Conservation (phyloP, 106 monocot species). For the Phalaenopsis equestris region DNA sequence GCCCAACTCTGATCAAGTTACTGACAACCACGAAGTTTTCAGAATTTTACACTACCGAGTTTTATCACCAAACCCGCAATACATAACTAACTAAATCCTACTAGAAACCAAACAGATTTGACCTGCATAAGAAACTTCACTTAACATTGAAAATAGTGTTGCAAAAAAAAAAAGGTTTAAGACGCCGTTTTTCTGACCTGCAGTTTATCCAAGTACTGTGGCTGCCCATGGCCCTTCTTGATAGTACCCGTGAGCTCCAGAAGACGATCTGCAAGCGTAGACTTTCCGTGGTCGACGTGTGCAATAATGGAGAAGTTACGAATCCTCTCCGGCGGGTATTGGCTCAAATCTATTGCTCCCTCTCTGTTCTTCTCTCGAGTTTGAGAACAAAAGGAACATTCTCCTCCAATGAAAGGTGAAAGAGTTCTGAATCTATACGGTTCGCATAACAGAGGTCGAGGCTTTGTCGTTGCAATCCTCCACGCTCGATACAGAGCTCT, state of each 20-base stretch:
- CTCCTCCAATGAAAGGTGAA: neutral
- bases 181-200: slow-evolving; percentile 35
- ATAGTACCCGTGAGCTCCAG: slow-evolving; percentile 91
- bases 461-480: slow-evolving; percentile 5
- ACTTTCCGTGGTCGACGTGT: slow-evolving; percentile 93
- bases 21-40: too few species aligned
- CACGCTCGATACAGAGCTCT: slow-evolving; percentile 8
- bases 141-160: neutral
- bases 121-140: neutral
- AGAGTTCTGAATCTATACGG: neutral
- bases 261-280: slow-evolving; percentile 86
- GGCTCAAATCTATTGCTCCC: slow-evolving; percentile 44
- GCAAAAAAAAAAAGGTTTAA: neutral
- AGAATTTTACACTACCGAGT: neutral
- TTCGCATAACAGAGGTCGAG: neutral
- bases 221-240: slow-evolving; percentile 87
- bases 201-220: slow-evolving; percentile 94
- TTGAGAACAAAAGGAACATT: slow-evolving; percentile 23
- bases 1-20: too few species aligned
- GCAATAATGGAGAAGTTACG: slow-evolving; percentile 97
- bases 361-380: slow-evolving; percentile 23
- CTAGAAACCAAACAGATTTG: neutral
- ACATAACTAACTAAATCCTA: neutral
- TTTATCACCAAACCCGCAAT: neutral
- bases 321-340: slow-evolving; percentile 74